Conservation (phyloP, 768 basidiomycete genomes). For the Leccinum subtestaceum region DNA sequence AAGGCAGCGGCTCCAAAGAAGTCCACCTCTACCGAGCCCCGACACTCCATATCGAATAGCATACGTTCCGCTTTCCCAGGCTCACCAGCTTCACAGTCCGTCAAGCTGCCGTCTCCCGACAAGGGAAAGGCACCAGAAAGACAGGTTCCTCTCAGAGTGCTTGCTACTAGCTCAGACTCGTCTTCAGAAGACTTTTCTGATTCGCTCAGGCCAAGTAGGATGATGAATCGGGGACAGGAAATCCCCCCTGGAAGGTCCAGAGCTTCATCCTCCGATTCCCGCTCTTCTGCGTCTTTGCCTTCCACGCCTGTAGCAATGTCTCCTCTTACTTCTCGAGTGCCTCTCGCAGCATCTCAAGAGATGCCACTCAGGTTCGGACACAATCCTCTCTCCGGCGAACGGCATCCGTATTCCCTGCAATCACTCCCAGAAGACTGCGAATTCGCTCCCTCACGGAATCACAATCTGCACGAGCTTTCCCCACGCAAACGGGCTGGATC, state of each 20-base stretch:
- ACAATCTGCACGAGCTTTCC: constrained; percentile 4
- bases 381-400: constrained; percentile 24
- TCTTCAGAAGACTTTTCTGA: constrained; percentile 24
- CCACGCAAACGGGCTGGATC: constrained; percentile 21
- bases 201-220: constrained; percentile 6
- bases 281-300: constrained; percentile 26
- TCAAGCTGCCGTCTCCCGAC: constrained; percentile 3
- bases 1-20: constrained; percentile 31
- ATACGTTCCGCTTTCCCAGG: constrained; percentile 55
- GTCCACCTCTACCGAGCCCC: constrained; percentile 26
- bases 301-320: constrained; percentile 20
- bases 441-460: constrained; percentile 24
- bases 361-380: constrained; percentile 26
- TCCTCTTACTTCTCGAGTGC: constrained; percentile 16
- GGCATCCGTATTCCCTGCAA: constrained; percentile 33
- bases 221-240: constrained; percentile 4
- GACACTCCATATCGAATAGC: constrained; percentile 50
- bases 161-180: constrained; percentile 21
- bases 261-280: constrained; percentile 24
- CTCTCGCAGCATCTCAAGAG: constrained; percentile 26
- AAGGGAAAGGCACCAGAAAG: constrained; percentile 17
- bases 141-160: not conserved
- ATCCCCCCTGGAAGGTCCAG: constrained; percentile 16
- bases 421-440: constrained; percentile 54
- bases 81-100: constrained; percentile 23